A percentile compares a stretch with the other conserved stretches of the same genome.
phyloP scores from a whole-genome alignment of 495 filamentous ascomycete species.

The Neurospora sp. region DNA sequence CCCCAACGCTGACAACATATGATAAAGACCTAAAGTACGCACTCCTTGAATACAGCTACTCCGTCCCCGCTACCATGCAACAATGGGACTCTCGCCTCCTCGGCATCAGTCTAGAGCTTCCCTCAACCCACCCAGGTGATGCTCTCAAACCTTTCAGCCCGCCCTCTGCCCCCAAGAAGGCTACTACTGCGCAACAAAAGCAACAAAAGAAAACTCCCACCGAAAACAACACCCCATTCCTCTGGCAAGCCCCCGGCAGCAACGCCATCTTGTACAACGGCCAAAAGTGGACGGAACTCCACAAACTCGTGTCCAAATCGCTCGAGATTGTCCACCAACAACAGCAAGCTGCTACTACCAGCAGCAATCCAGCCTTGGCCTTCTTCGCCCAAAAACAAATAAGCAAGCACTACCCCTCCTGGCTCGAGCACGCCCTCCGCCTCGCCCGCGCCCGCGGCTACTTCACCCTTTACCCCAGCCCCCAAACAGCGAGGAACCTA shows the following conservation, averaged over 20 bases:
- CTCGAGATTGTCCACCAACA: constrained; percentile 32
- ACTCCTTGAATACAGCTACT: constrained; percentile 65
- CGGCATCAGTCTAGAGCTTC: constrained; percentile 69
- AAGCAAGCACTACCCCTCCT: constrained; percentile 58
- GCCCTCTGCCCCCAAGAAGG: constrained; percentile 27
- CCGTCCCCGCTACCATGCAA: constrained; percentile 33
- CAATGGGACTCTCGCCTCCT: constrained; percentile 45
- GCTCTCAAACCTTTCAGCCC: constrained; percentile 41
- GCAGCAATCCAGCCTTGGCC: constrained; percentile 10
- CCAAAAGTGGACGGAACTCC: constrained; percentile 72
- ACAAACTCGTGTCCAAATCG: constrained; percentile 56
- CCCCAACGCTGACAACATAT: neutral
- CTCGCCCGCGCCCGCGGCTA: constrained; percentile 64
- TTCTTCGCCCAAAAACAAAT: constrained; percentile 37
- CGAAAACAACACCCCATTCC: constrained; percentile 44
- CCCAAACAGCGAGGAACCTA: constrained; percentile 38
- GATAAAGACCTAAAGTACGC: constrained; percentile 51
- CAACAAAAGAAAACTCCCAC: constrained; percentile 9
- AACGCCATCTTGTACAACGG: constrained; percentile 74
- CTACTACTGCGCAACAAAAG: constrained; percentile 11
- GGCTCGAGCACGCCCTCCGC: constrained; percentile 66
- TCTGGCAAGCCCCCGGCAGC: constrained; percentile 74
- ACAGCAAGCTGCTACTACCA: constrained; percentile 1
- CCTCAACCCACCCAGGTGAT: constrained; percentile 44
- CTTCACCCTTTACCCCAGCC: constrained; percentile 61